Evolutionary conservation across 1,284 basidiomycete genomes (phyloP), one percentile per base, ranked within the genome.

Genomic region (Austroboletus niveus): DNA sequence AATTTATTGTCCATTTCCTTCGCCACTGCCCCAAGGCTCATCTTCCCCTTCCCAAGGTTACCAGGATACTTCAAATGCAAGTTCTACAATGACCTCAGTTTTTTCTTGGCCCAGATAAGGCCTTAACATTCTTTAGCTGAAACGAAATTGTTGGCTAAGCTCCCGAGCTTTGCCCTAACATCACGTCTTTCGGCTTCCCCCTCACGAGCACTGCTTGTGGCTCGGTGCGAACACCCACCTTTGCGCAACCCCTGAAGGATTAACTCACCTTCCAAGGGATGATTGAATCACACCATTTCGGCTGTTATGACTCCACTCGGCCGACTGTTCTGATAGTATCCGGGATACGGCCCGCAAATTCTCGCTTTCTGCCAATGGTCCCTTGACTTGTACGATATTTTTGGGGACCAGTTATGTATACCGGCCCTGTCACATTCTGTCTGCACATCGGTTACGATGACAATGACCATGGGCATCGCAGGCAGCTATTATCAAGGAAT

Each of bases 11-110:
- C 5, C 22, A 5, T 24, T 24, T 24, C 22, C 22, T 24, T 24
- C 22, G 22, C 22, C 22, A 8, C 7, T 57, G 22, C 11, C 48
- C 59, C 5, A 6, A 38, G 14, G 15, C 17, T 11, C 40, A 38
- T 30, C 12, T 48, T 8, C 58, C 58, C 5, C 58, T 60, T 42
- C 51, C 58, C 31, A 60, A 58, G 45, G 5, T 24, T 61, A 8
- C 22, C 61, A 42, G 45, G 43, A 34, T 52, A 59, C 39, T 30
- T 63, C 17, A 17, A 17, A 17, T 24, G 6, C 42, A 8, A 35
- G 56, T 24, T 45, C 48, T 20, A 5, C 41, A 9, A 45, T 60
- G 31, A 48, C 58, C 38, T 49, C 47, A 2, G 10, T 61, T 1
- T 59, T 24, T 41, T 38, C 17, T 56, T 38, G 55, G 9, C 27